Conservation (phyloP, 2,329 filamentous ascomycete species). For the Aspergillus ruber region DNA sequence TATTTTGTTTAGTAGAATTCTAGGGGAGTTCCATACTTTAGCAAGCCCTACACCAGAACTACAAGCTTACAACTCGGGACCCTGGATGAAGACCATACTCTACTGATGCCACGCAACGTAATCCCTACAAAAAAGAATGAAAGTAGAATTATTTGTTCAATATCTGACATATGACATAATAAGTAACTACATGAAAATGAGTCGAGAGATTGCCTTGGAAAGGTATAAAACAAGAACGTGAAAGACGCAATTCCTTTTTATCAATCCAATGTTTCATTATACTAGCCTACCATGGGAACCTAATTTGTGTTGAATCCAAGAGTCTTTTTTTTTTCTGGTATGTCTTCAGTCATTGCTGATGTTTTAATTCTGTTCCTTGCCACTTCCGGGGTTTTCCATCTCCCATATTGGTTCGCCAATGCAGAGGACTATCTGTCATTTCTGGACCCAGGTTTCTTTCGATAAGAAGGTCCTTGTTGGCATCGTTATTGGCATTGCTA, state of each 20-base stretch:
- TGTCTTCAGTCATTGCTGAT: neutral
- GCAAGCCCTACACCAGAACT: too few species aligned
- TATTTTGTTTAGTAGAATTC: too few species aligned
- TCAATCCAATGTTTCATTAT: neutral
- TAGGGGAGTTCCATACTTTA: too few species aligned
- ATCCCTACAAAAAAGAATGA: too few species aligned
- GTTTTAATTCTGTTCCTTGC: neutral
- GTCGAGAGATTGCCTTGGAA: neutral
- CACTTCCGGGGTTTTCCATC: neutral
- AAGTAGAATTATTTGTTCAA: too few species aligned
- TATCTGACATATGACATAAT: neutral
- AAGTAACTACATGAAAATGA: neutral
- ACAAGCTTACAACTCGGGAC: too few species aligned
- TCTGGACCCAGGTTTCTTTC: conserved; percentile 8
- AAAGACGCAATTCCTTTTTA: neutral
- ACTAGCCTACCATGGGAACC: neutral
- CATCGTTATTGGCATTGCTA: conserved; percentile 19
- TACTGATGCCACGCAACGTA: too few species aligned
- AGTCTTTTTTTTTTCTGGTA: neutral
- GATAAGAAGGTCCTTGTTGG: conserved; percentile 12
- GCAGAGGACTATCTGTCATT: conserved; percentile 11
- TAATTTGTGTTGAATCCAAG: neutral
- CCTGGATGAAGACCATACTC: too few species aligned
- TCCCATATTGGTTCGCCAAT: conserved; percentile 8
- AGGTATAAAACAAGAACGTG: neutral